Evolutionary conservation across 208 protist species (phyloP).

Genomic region (Trypanosomatidae sp.): DNA sequence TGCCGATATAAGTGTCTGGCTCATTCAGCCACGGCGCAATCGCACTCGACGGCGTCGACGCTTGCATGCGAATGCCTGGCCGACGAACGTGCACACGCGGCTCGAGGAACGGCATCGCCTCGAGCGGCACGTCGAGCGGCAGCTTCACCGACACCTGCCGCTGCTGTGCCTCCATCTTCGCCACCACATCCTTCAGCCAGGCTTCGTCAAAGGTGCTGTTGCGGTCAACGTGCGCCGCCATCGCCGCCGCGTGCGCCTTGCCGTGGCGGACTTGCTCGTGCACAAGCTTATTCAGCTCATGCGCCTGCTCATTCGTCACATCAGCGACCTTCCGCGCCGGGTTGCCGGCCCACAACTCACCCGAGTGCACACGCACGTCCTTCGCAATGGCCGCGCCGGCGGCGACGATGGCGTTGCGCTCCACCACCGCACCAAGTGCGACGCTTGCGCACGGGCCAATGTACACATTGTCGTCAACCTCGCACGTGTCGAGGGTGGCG

Average conservation of each 20-base stretch:
- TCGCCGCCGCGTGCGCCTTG: conserved; percentile 42
- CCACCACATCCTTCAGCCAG: conserved; percentile 49
- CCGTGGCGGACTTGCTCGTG: conserved; percentile 39
- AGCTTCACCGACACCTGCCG: conserved; percentile 62
- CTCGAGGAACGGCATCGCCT: conserved; percentile 69
- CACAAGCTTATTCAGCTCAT: conserved; percentile 52
- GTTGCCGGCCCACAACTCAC: conserved; percentile 86
- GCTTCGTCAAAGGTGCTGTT: conserved; percentile 46
- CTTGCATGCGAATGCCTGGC: conserved; percentile 81
- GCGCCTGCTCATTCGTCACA: conserved; percentile 50
- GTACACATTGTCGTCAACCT: conserved; percentile 73
- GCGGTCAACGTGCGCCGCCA: conserved; percentile 54
- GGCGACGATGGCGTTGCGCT: conserved; percentile 76
- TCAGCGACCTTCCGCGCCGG: conserved; percentile 80
- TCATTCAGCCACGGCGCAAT: conserved; percentile 85
- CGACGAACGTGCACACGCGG: conserved; percentile 80
- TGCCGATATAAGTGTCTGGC: conserved; percentile 53
- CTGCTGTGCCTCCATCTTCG: conserved; percentile 73
- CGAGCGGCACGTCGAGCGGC: conserved; percentile 71
- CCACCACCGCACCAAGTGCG: conserved; percentile 66
- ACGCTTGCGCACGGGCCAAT: conserved; percentile 72
- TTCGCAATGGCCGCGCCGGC: conserved; percentile 73
- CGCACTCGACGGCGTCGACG: conserved; percentile 79
- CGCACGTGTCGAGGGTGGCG: conserved; percentile 69
- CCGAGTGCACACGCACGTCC: conserved; percentile 65